Evolutionary conservation across 176 grass and related monocot species (phyloP), one percentile per base, ranked within the genome.

Genomic region (Aegilops bicornis): DNA sequence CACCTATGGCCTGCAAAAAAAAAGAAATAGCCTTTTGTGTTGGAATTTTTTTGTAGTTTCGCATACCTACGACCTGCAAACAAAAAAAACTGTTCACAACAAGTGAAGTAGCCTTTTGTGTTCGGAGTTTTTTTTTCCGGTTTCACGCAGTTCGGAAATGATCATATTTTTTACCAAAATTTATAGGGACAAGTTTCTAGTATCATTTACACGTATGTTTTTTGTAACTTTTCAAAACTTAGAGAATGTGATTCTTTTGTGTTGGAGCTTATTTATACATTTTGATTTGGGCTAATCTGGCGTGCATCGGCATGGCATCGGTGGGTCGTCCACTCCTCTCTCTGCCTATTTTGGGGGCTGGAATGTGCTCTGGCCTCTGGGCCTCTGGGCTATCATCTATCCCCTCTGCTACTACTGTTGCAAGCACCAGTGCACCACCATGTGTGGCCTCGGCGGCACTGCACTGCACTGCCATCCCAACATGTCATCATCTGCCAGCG

Each of bases 401-500:
- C 74, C 48, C 56, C 69, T 73, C 67, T 15, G 74, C 48, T 22
- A 52, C 20, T 63, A 66, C 31, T 60, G 33, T 19, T 42, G 42
- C 43, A 56, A 79, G 76, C 40, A 80, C 47, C 72, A 73, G 6
- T 69, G 66, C 66, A 69, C 23, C 71, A 74, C 42, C 69, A 69
- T 69, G 33, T 88, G 12, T 77, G 83, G 48, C 69, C 61, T 87
- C 74, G 66, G 54, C 78, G 73, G 20, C 56, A 59, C 2, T 20
- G 19, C 43, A 13, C 43, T 47, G 43, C 79, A 86, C 65, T 88
- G 83, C 64, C 86, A 83, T 70, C 8, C 80, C 74, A 64, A n/a
- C 11, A 60, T 10, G 40, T 37, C 36, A 63, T 31, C 71, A 7
- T 76, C 79, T 67, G 37, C 25, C 25, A 66, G 35, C 27, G 32